A percentile compares a stretch with the other conserved stretches of the same genome.
phyloP scores from a whole-genome alignment of 177 flowering plant genomes.

The Vitis hybrid region DNA sequence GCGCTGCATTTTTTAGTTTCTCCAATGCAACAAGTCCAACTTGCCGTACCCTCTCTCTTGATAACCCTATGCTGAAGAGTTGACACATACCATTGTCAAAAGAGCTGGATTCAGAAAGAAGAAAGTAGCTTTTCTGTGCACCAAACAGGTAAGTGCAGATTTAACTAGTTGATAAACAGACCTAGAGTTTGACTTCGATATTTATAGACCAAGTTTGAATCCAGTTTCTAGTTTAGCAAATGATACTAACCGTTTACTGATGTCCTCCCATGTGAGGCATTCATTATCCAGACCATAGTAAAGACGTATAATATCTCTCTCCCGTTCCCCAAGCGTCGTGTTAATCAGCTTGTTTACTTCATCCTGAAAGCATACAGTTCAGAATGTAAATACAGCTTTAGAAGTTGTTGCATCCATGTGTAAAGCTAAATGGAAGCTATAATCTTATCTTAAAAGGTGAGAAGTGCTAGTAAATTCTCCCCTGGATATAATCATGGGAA shows the following conservation, averaged over 20 bases:
- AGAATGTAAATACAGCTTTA: too few relatives aligned
- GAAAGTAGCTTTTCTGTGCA: not conserved
- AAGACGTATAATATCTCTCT: constrained; percentile 82
- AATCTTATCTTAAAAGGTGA: too few relatives aligned
- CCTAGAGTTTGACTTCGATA: too few relatives aligned
- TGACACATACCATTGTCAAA: not conserved
- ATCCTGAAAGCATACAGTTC: constrained; percentile 42
- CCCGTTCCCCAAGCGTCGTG: constrained; percentile 67
- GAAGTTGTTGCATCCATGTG: not conserved
- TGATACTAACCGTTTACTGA: constrained; percentile 76
- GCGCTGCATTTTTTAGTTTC: constrained; percentile 89
- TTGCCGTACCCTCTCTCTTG: constrained; percentile 92
- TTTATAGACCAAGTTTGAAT: too few relatives aligned
- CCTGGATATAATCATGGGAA: too few relatives aligned
- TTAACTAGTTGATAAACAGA: too few relatives aligned
- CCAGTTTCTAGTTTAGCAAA: too few relatives aligned
- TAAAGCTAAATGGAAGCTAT: too few relatives aligned
- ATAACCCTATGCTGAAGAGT: constrained; percentile 75
- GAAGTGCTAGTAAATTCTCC: too few relatives aligned
- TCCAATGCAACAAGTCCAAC: constrained; percentile 92
- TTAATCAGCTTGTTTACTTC: constrained; percentile 80
- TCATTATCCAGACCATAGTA: constrained; percentile 90
- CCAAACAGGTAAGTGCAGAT: too few relatives aligned
- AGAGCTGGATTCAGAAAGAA: not conserved
- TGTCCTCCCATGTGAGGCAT: constrained; percentile 95